Base-by-base conservation (phyloP, 176 grass and related monocot species). In the Panicum miliaceum region DNA sequence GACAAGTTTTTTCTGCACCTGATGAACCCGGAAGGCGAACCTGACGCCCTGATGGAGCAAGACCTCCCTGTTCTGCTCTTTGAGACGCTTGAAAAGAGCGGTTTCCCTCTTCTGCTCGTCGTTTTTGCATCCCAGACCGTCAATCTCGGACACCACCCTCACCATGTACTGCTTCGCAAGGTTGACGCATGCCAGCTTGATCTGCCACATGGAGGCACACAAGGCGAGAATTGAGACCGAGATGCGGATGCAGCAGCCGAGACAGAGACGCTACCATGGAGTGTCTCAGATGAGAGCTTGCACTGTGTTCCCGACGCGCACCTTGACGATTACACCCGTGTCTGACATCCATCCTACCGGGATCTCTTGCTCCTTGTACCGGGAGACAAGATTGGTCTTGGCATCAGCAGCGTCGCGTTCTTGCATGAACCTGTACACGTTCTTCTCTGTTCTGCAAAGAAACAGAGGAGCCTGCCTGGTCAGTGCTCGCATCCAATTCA, bases 31-130 rank as follows among this genome's bases (percentile, higher is more conserved):
- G 81, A 91, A 89, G n/a, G 89, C 94, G 43, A 96, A 91, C 48
- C 89, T 89, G 14, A 93, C 94, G 15, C 88, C 94, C 70, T 91
- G 89, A 78, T 91, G 91, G 23, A 91, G 84, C 89, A 96, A 78
- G 58, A 90, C 86, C 50, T 91, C 81, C 38, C 88, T 78, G 77
- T 91, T 96, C 15, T 87, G 71, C 66, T 96, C 89, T 77, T 93
- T 93, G 63, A 46, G 53, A 14, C 65, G 41, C 19, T 71, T 70
- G 84, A 16, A 51, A 4, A 86, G 54, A 0, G 41, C 29, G 0
- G 54, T 8, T 25, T 86, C 84, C 75, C 22, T 85, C 75, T 12
- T 20, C 20, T 71, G 52, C 22, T 59, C 32, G 23, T 25, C 43
- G 41, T 19, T 69, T 7, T 37, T 79, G 64, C 64, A 51, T 15